phyloP scores from a whole-genome alignment of 140 eudicot species.

The Cichorium intybus region DNA sequence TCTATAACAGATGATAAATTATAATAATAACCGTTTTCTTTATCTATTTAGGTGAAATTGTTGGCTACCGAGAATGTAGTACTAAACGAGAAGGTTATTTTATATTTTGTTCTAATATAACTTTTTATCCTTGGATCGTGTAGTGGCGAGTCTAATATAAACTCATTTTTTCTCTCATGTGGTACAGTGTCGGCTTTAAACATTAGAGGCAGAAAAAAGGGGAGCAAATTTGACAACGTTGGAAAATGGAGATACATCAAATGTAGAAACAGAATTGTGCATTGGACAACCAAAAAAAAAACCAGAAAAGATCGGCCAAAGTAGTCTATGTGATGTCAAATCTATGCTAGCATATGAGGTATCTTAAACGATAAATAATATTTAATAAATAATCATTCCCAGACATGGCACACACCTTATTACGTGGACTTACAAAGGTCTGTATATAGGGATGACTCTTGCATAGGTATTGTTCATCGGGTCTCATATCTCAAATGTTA shows the following conservation, averaged over 20 bases:
- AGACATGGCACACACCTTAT: not conserved
- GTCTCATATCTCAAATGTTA: not conserved
- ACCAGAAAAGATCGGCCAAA: slow-evolving; percentile 23
- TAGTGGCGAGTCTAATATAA: not conserved
- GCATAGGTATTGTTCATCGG: not conserved
- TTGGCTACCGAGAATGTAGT: slow-evolving; percentile 49
- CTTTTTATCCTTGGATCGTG: not conserved
- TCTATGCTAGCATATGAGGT: slow-evolving; percentile 1
- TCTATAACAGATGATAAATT: not conserved
- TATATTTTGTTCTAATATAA: not conserved
- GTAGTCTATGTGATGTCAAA: slow-evolving; percentile 2
- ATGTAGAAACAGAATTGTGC: slow-evolving; percentile 76
- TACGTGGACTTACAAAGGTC: not conserved
- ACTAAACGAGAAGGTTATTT: slow-evolving; percentile 53
- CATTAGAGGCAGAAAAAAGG: slow-evolving; percentile 18
- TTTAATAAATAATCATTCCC: not conserved
- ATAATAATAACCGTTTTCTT: slow-evolving; percentile 1
- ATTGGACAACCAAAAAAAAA: slow-evolving; percentile 61
- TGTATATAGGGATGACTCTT: slow-evolving; percentile 9
- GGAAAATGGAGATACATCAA: slow-evolving; percentile 46
- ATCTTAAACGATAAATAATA: not conserved
- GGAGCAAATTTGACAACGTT: not conserved
- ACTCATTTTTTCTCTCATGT: not conserved
- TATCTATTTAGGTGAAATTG: slow-evolving; percentile 41
- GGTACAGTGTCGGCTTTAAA: slow-evolving; percentile 38